Percentiles rank a stretch among this genome's conserved stretches.
phyloP scores from a whole-genome alignment of 306 rosid species.

The Cicer yamashitae region DNA sequence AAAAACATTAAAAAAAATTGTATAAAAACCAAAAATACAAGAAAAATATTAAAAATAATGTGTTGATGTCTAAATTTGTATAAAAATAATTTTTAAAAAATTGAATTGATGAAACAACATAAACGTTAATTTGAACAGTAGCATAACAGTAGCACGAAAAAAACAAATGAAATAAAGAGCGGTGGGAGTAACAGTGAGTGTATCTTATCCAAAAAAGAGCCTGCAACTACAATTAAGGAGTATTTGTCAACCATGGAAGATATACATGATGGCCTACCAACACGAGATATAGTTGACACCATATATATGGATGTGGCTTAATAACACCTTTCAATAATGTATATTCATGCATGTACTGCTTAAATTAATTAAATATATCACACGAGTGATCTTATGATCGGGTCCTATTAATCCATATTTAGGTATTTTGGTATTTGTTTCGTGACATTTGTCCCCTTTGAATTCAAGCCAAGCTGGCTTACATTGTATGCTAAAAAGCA shows the following conservation, averaged over 20 bases:
- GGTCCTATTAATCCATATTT: constrained; percentile 43
- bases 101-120: too few species aligned
- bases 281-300: constrained; percentile 15
- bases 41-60: too few species aligned
- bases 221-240: background rate
- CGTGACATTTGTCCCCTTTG: constrained; percentile 34
- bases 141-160: too few species aligned
- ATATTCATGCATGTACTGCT: constrained; percentile 37
- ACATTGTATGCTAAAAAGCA: constrained; percentile 9
- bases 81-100: too few species aligned
- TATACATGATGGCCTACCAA: constrained; percentile 43
- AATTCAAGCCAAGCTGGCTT: constrained; percentile 38
- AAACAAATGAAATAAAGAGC: too few species aligned
- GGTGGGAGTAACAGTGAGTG: background rate
- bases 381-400: constrained; percentile 44
- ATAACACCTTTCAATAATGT: constrained; percentile 43
- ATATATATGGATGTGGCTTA: constrained; percentile 36
- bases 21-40: too few species aligned
- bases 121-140: too few species aligned
- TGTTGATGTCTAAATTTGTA: too few species aligned
- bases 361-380: constrained; percentile 42
- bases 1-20: too few species aligned
- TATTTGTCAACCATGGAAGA: background rate
- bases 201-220: background rate
- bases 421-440: constrained; percentile 35